Evolutionary conservation across 768 basidiomycete species (phyloP).

Genomic region (Hypsizygus marmoreus): DNA sequence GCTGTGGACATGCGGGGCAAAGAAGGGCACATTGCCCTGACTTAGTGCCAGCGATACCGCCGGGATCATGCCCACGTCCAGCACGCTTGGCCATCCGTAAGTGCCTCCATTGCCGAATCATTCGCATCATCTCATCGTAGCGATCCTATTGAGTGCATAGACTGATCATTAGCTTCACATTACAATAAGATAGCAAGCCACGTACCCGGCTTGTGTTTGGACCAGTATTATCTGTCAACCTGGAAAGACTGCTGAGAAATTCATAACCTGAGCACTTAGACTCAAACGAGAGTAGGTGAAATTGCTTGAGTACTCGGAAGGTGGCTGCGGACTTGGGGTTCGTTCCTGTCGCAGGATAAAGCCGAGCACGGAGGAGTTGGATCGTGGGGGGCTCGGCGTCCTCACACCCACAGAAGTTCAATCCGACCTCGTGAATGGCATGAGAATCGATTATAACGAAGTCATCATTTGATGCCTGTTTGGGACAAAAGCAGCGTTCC

Average conservation of each 20-base stretch:
- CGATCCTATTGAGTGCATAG: too few species aligned
- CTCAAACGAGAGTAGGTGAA: conserved; percentile 32
- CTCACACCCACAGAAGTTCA: conserved; percentile 33
- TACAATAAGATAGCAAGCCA: too few species aligned
- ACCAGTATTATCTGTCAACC: conserved; percentile 33
- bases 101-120: conserved; percentile 19
- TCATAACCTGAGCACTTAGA: too few species aligned
- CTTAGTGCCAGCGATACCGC: conserved; percentile 15
- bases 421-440: conserved; percentile 24
- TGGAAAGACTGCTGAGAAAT: conserved; percentile 28
- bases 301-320: conserved; percentile 27
- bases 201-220: conserved; percentile 13
- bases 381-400: conserved; percentile 2
- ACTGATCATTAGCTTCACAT: too few species aligned
- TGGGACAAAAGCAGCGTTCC: conserved; percentile 16
- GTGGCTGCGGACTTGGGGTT: conserved; percentile 32
- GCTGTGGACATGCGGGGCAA: conserved; percentile 32
- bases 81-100: conserved; percentile 21
- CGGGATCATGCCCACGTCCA: conserved; percentile 17
- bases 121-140: too few species aligned
- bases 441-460: conserved; percentile 27
- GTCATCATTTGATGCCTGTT: conserved; percentile 12
- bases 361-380: conserved; percentile 32
- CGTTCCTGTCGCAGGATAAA: conserved; percentile 30
- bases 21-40: conserved; percentile 21